phyloP scores from a whole-genome alignment of 2,329 filamentous ascomycete species.

The Paraphoma sp. region DNA sequence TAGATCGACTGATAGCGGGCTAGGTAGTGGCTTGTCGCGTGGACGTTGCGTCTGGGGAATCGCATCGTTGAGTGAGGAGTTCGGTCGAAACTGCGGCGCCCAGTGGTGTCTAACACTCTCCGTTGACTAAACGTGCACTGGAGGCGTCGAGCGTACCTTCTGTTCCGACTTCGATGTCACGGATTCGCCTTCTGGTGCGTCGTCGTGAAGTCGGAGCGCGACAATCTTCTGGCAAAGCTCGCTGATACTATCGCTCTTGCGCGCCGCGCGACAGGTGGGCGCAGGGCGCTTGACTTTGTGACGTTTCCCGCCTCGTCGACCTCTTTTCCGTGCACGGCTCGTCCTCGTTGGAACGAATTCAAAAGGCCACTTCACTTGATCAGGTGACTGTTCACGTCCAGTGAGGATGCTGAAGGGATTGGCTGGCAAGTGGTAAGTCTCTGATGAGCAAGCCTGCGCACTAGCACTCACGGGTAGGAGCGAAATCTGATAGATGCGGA shows the following conservation, averaged over 20 bases:
- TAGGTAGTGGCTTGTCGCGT: too few species aligned
- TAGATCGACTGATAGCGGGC: too few species aligned
- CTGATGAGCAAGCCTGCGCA: not conserved
- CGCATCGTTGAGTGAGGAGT: slow-evolving; percentile 5
- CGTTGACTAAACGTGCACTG: not conserved
- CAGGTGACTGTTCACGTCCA: slow-evolving; percentile 22
- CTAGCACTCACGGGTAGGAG: slow-evolving; percentile 25
- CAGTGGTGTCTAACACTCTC: slow-evolving; percentile 27
- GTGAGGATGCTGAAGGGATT: slow-evolving; percentile 39
- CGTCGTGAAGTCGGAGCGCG: slow-evolving; percentile 13
- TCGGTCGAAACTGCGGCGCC: slow-evolving; percentile 28
- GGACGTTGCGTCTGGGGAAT: not conserved
- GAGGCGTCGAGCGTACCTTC: not conserved
- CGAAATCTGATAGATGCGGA: slow-evolving; percentile 24
- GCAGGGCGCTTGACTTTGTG: slow-evolving; percentile 11
- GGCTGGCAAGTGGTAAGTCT: slow-evolving; percentile 16
- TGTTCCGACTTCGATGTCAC: not conserved
- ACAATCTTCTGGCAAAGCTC: slow-evolving; percentile 13
- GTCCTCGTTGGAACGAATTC: slow-evolving; percentile 20
- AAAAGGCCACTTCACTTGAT: slow-evolving; percentile 26
- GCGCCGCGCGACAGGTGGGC: slow-evolving; percentile 3
- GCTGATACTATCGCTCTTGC: slow-evolving; percentile 3
- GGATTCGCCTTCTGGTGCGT: not conserved
- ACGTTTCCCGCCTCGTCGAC: slow-evolving; percentile 28
- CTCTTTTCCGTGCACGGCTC: slow-evolving; percentile 13